These are phyloP conservation scores for Dipsacomyces acuminosporus DNA, from an alignment of 371 early-diverging fungal species.

Conservation along the genomic window DNA sequence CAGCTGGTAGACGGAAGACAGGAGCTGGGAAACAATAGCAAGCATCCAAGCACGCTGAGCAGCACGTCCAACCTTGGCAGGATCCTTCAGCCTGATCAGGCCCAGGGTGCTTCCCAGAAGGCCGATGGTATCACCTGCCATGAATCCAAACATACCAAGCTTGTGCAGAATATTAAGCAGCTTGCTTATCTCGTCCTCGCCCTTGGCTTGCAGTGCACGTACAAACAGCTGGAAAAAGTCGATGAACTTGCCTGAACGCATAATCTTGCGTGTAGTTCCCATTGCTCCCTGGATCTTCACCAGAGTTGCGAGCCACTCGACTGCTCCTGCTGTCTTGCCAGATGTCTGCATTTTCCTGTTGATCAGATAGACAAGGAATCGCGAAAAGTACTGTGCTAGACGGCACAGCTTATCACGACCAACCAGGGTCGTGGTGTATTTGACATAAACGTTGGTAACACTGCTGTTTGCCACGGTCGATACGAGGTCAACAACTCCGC, in stretches of 20 bases:
- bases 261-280: constrained; percentile 58
- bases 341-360: constrained; percentile 24
- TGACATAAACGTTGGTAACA: constrained; percentile 43
- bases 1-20: constrained; percentile 58
- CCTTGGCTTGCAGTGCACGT: constrained; percentile 6
- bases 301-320: constrained; percentile 54
- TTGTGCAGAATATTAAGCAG: constrained; percentile 16
- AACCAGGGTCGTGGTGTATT: constrained; percentile 56
- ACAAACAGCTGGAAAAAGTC: constrained; percentile 27
- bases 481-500: not conserved
- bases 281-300: constrained; percentile 48
- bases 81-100: constrained; percentile 19
- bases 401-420: constrained; percentile 78
- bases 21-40: constrained; percentile 56
- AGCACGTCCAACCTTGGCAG: constrained; percentile 15
- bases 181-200: constrained; percentile 27
- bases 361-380: constrained; percentile 55
- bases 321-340: constrained; percentile 51
- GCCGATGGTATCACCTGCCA: constrained; percentile 41
- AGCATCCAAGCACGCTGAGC: constrained; percentile 54
- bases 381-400: constrained; percentile 69
- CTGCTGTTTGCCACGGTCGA: constrained; percentile 42
- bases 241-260: constrained; percentile 47
- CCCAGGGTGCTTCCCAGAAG: constrained; percentile 30
- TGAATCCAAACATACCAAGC: constrained; percentile 31